A percentile compares a stretch with the other conserved stretches of the same genome.
Conservation (phyloP, 345 rosid species). For the Anastatica hierochuntica region DNA sequence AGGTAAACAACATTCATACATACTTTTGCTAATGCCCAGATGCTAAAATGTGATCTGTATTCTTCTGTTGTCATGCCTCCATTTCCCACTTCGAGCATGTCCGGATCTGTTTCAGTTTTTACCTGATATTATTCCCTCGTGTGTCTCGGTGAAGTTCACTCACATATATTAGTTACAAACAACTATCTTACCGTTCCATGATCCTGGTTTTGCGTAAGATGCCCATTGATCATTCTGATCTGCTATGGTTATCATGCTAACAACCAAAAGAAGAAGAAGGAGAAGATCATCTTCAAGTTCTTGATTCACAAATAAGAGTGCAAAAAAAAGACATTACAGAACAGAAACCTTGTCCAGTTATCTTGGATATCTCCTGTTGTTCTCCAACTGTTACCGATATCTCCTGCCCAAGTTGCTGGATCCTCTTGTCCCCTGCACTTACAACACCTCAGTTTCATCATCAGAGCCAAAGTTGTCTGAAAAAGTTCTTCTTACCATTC, state of each 20-base stretch:
- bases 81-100: constrained; percentile 97
- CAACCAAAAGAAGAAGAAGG: background rate
- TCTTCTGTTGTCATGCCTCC: constrained; percentile 90
- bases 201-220: constrained; percentile 73
- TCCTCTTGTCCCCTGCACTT: constrained; percentile 63
- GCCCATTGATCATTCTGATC: constrained; percentile 75
- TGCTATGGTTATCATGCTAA: constrained; percentile 61
- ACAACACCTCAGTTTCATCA: constrained; percentile 5
- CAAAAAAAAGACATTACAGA: background rate
- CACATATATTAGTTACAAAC: background rate
- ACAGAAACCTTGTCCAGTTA: constrained; percentile 52
- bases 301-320: background rate
- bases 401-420: constrained; percentile 82
- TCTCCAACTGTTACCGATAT: constrained; percentile 91
- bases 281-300: background rate
- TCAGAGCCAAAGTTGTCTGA: constrained; percentile 2
- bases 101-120: constrained; percentile 58
- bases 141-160: background rate
- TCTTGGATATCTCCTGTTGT: constrained; percentile 73
- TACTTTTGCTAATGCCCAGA: constrained; percentile 91
- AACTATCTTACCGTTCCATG: constrained; percentile 66
- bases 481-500: constrained; percentile 61
- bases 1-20: constrained; percentile 16
- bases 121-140: background rate
- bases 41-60: constrained; percentile 73